Conservation (phyloP, 371 early-diverging fungal species). For the Saksenaea vasiformis region DNA sequence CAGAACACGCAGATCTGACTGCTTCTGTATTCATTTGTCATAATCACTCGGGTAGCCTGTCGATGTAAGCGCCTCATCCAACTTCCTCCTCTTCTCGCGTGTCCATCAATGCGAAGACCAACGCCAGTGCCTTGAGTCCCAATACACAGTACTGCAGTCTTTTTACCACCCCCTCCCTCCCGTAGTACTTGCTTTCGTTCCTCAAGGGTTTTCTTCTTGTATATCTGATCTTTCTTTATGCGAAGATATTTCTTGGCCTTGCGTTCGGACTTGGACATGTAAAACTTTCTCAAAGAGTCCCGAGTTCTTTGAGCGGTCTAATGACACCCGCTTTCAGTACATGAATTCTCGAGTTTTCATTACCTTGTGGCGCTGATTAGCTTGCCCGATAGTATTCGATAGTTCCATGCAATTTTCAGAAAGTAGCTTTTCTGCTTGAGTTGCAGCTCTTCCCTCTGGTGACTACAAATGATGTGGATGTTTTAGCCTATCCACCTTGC, state of each 20-base stretch:
- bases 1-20: not conserved
- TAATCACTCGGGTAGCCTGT: not conserved
- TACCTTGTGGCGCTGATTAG: not conserved
- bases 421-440: not conserved
- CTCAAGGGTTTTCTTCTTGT: not conserved
- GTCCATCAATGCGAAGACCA: slow-evolving; percentile 1
- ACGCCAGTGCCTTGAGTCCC: not conserved
- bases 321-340: not conserved
- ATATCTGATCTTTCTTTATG: not conserved
- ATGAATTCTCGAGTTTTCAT: not conserved
- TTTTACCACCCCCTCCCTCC: not conserved
- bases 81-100: slow-evolving; percentile 1
- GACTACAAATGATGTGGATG: not conserved
- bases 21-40: not conserved
- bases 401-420: not conserved
- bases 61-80: not conserved
- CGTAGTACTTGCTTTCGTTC: not conserved
- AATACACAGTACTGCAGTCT: not conserved
- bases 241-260: not conserved
- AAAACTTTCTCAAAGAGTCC: not conserved
- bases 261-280: not conserved
- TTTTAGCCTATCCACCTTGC: not conserved
- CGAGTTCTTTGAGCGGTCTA: not conserved
- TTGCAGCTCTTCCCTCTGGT: not conserved
- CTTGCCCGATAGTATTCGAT: not conserved